Evolutionary conservation across 2,329 filamentous ascomycete species (phyloP).

Genomic region (Podosphaera fusca): DNA sequence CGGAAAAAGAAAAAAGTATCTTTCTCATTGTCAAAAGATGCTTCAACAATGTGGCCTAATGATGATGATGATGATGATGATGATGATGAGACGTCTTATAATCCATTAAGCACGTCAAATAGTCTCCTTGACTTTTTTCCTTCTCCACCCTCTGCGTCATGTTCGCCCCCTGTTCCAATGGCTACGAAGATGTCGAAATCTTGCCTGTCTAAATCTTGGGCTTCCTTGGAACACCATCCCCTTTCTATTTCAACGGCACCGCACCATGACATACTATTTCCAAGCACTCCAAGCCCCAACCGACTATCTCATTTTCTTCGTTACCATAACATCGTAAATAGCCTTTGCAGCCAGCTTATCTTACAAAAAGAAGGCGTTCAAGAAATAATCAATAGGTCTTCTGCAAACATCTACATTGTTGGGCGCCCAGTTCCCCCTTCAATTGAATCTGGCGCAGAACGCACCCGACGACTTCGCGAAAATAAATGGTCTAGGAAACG

Average conservation of each 20-base stretch:
- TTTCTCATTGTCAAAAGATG: constrained; percentile 6
- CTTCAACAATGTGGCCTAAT: background rate
- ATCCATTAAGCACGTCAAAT: background rate
- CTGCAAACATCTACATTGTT: too few relatives aligned
- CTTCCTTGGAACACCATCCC: background rate
- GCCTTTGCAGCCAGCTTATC: constrained; percentile 6
- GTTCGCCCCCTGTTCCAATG: background rate
- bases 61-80: constrained; percentile 5
- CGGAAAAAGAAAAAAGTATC: constrained; percentile 13
- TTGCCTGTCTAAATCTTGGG: background rate
- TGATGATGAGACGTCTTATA: background rate
- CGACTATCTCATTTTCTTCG: constrained; percentile 3
- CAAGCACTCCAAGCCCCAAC: background rate
- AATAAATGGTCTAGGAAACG: constrained; percentile 9
- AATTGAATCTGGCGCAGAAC: background rate
- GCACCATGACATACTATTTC: background rate
- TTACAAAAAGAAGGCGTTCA: constrained; percentile 9
- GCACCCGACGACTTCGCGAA: constrained; percentile 8
- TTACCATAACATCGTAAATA: constrained; percentile 7
- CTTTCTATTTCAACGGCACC: background rate
- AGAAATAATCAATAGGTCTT: constrained; percentile 5
- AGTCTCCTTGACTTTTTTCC: background rate
- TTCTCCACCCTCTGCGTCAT: background rate
- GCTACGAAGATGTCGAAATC: background rate
- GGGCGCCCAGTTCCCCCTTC: background rate